Percentiles rank a stretch among this genome's conserved stretches.
These are phyloP conservation scores for Zalaria sp. DNA, from an alignment of 2,329 filamentous ascomycete species.

Conservation along the genomic window DNA sequence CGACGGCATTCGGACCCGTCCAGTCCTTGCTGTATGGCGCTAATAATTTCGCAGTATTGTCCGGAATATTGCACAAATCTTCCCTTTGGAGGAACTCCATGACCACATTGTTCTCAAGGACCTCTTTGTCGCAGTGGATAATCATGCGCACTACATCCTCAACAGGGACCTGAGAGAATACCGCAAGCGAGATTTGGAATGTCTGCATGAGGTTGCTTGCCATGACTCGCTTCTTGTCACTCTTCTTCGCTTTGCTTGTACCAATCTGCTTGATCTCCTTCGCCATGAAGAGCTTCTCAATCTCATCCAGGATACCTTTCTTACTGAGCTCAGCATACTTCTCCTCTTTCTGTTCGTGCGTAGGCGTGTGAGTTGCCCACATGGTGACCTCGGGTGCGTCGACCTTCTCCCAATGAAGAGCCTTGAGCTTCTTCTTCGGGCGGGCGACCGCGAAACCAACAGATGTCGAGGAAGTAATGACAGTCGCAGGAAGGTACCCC, in stretches of 20 bases:
- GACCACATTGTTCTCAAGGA: slow-evolving; percentile 77
- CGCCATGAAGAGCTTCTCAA: slow-evolving; percentile 93
- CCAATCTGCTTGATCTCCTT: slow-evolving; percentile 90
- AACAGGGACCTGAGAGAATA: slow-evolving; percentile 72
- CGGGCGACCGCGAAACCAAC: slow-evolving; percentile 66
- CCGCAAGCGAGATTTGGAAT: slow-evolving; percentile 86
- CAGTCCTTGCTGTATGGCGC: slow-evolving; percentile 93
- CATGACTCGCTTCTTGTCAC: slow-evolving; percentile 96
- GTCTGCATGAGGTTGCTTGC: slow-evolving; percentile 78
- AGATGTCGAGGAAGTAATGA: slow-evolving; percentile 38
- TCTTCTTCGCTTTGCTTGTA: slow-evolving; percentile 56
- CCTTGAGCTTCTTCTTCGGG: slow-evolving; percentile 99
- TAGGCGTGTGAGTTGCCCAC: slow-evolving; percentile 78
- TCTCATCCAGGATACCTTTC: slow-evolving; percentile 92
- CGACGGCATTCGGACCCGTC: slow-evolving; percentile 73
- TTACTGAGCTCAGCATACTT: slow-evolving; percentile 88
- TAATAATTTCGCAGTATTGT: slow-evolving; percentile 82
- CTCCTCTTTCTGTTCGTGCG: slow-evolving; percentile 80
- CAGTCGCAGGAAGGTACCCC: slow-evolving; percentile 57
- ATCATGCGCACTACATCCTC: slow-evolving; percentile 86
- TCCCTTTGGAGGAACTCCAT: slow-evolving; percentile 96
- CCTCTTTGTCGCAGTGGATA: slow-evolving; percentile 82
- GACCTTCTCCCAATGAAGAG: slow-evolving; percentile 97
- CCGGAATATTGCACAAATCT: slow-evolving; percentile 81
- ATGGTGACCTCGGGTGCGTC: slow-evolving; percentile 83